phyloP scores from a whole-genome alignment of 805 yeast species.

The Zygosaccharomyces pseudorouxii region DNA sequence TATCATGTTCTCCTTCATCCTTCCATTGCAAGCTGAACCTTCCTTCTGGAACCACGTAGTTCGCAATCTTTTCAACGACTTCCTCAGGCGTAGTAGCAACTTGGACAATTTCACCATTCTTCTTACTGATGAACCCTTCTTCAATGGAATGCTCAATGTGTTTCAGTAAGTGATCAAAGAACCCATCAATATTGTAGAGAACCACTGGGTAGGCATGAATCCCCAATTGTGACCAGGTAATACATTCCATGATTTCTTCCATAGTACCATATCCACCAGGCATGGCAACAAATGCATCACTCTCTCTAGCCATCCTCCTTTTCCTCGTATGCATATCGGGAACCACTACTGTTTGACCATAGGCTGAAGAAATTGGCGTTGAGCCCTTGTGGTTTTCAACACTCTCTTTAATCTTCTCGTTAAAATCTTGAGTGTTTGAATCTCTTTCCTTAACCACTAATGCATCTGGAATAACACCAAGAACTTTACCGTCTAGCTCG shows the following conservation, averaged over 20 bases:
- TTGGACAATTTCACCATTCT: constrained; percentile 62
- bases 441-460: constrained; percentile 66
- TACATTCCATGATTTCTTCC: constrained; percentile 85
- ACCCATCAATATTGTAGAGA: constrained; percentile 72
- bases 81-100: constrained; percentile 67
- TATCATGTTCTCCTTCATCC: constrained; percentile 19
- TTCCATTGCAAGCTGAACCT: constrained; percentile 72
- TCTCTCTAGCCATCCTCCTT: constrained; percentile 77
- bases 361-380: constrained; percentile 52
- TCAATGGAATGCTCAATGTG: constrained; percentile 58
- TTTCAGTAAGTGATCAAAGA: constrained; percentile 62
- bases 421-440: constrained; percentile 38
- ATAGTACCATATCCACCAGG: constrained; percentile 92
- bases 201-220: constrained; percentile 81
- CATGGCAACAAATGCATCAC: constrained; percentile 82
- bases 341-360: constrained; percentile 77
- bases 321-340: constrained; percentile 88
- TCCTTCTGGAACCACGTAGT: constrained; percentile 65
- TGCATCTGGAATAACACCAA: constrained; percentile 84
- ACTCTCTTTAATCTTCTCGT: constrained; percentile 45
- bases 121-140: constrained; percentile 62
- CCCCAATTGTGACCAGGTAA: constrained; percentile 87
- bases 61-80: constrained; percentile 56
- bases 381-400: constrained; percentile 62
- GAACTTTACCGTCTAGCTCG: constrained; percentile 55